These are phyloP conservation scores for Phialemonium atrogriseum DNA, from an alignment of 2,329 filamentous ascomycete species.

Conservation along the genomic window DNA sequence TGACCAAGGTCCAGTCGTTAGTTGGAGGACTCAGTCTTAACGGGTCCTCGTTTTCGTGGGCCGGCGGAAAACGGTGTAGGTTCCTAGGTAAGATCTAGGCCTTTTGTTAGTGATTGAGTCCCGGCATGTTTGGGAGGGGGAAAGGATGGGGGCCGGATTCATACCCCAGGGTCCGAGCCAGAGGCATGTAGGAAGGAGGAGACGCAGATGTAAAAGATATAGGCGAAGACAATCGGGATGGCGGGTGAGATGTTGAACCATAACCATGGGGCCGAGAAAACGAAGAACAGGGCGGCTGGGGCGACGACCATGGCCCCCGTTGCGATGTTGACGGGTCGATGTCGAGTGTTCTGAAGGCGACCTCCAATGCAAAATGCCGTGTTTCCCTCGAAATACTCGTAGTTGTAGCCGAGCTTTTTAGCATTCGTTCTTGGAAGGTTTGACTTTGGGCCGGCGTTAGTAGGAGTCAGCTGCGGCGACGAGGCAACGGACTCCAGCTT, in stretches of 20 bases:
- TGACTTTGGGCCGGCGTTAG: slow-evolving; percentile 14
- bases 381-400: slow-evolving; percentile 91
- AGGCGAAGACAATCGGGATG: slow-evolving; percentile 82
- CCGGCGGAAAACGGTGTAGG: slow-evolving; percentile 76
- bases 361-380: slow-evolving; percentile 84
- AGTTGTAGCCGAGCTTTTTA: slow-evolving; percentile 57
- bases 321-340: slow-evolving; percentile 80
- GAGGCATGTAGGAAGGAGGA: slow-evolving; percentile 95
- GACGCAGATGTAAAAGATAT: slow-evolving; percentile 82
- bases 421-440: slow-evolving; percentile 22
- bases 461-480: slow-evolving; percentile 52
- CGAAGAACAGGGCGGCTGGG: slow-evolving; percentile 76
- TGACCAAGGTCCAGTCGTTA: slow-evolving; percentile 90
- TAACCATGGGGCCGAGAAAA: slow-evolving; percentile 73
- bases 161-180: slow-evolving; percentile 82
- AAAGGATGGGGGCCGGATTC: slow-evolving; percentile 25
- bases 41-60: slow-evolving; percentile 69
- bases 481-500: slow-evolving; percentile 77
- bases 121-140: slow-evolving; percentile 9
- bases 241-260: slow-evolving; percentile 84
- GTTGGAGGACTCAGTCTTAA: slow-evolving; percentile 74
- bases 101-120: slow-evolving; percentile 10
- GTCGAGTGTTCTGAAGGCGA: slow-evolving; percentile 77
- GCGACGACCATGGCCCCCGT: slow-evolving; percentile 75
- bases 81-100: slow-evolving; percentile 82